phyloP scores from a whole-genome alignment of 495 filamentous ascomycete species.

The Neurospora sp. region DNA sequence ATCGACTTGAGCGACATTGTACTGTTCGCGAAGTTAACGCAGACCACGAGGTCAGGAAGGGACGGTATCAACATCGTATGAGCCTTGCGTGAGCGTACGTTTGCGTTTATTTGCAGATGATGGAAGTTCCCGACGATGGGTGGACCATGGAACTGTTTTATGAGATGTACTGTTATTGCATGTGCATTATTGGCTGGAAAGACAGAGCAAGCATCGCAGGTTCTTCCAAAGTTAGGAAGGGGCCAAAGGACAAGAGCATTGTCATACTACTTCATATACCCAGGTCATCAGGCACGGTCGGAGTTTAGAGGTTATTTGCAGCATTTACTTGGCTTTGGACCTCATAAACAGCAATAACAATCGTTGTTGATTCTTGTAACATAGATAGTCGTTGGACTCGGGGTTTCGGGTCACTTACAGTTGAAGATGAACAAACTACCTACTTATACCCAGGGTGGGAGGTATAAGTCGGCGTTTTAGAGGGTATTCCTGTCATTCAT shows the following conservation, averaged over 20 bases:
- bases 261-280: background rate
- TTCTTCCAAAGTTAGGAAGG: background rate
- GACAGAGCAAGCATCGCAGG: background rate
- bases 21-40: background rate
- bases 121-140: background rate
- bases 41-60: background rate
- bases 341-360: background rate
- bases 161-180: background rate
- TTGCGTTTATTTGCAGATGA: background rate
- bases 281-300: background rate
- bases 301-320: background rate
- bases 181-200: background rate
- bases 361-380: no score
- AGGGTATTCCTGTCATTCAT: background rate
- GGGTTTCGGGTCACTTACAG: no score
- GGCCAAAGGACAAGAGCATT: background rate
- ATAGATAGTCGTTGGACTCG: no score
- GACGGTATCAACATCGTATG: background rate
- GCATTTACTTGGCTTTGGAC: background rate
- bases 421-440: no score
- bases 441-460: background rate
- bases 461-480: background rate
- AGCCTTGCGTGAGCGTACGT: background rate
- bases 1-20: background rate
- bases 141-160: background rate